These are phyloP conservation scores for Auricularia sp. DNA, from an alignment of 768 basidiomycete genomes.

Conservation along the genomic window DNA sequence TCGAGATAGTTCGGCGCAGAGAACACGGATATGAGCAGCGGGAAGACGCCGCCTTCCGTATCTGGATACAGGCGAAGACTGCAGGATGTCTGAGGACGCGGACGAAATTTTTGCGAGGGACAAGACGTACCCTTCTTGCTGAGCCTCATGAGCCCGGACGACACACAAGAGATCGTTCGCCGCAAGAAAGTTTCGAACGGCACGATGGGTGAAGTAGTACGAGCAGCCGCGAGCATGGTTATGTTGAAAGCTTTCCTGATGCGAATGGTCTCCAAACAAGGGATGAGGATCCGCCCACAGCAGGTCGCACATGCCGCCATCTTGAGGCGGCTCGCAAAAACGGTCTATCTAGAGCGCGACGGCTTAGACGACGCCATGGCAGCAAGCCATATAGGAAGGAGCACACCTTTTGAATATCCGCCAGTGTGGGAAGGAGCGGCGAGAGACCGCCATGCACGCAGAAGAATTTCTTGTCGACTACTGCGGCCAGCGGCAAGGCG, in stretches of 20 bases:
- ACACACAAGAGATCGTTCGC: constrained; percentile 80
- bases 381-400: not conserved
- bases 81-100: constrained; percentile 21
- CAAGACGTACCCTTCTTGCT: constrained; percentile 71
- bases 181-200: constrained; percentile 88
- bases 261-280: constrained; percentile 58
- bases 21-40: constrained; percentile 95
- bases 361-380: too few relatives aligned
- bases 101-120: not conserved
- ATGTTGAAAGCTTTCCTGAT: constrained; percentile 64
- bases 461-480: constrained; percentile 92
- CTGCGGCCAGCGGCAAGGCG: constrained; percentile 78
- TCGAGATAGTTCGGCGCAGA: constrained; percentile 95
- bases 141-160: constrained; percentile 93
- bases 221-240: constrained; percentile 86
- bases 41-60: constrained; percentile 83
- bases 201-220: constrained; percentile 88
- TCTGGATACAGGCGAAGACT: constrained; percentile 80
- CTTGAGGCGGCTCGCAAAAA: constrained; percentile 86
- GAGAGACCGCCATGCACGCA: constrained; percentile 96
- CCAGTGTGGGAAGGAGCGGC: constrained; percentile 69
- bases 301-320: constrained; percentile 86
- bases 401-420: constrained; percentile 58
- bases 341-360: constrained; percentile 44
- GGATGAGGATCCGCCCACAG: constrained; percentile 92